These are phyloP conservation scores for Globisporangium megalacanthum DNA, from an alignment of 352 stramenopile species.

Conservation along the genomic window DNA sequence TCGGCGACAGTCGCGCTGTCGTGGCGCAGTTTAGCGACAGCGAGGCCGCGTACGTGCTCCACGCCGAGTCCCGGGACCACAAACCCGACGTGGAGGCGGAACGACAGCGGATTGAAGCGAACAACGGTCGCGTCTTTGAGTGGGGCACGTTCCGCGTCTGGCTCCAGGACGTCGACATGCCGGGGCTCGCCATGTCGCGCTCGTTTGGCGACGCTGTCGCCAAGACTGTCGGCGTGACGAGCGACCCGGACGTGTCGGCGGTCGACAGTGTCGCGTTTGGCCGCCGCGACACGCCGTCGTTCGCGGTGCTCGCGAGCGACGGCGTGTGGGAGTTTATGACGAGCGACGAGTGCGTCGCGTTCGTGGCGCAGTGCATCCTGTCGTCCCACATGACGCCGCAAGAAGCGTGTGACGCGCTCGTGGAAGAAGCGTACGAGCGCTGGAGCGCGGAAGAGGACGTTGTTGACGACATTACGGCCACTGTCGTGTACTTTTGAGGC, in stretches of 20 bases:
- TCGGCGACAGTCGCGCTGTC: conserved; percentile 70
- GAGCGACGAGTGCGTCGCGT: conserved; percentile 60
- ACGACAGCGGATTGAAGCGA: conserved; percentile 54
- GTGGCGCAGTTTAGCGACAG: conserved; percentile 33
- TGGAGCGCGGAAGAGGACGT: conserved; percentile 81
- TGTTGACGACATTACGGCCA: conserved; percentile 76
- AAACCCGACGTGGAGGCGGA: conserved; percentile 73
- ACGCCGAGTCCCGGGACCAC: conserved; percentile 71
- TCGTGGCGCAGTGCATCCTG: conserved; percentile 48
- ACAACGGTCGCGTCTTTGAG: conserved; percentile 78
- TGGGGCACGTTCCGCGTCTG: conserved; percentile 76
- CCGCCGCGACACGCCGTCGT: conserved; percentile 24
- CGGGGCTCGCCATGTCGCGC: conserved; percentile 79
- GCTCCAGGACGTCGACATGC: conserved; percentile 83
- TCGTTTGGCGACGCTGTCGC: conserved; percentile 77
- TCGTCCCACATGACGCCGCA: conserved; percentile 47
- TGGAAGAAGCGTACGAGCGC: conserved; percentile 61
- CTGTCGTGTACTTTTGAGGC: conserved; percentile 60
- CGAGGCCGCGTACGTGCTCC: conserved; percentile 35
- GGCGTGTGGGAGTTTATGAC: conserved; percentile 85
- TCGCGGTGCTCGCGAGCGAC: conserved; percentile 72
- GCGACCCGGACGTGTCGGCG: conserved; percentile 52
- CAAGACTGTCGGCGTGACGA: conserved; percentile 72
- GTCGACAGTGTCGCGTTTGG: conserved; percentile 34
- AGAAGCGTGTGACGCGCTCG: conserved; percentile 54